Evolutionary conservation across 257 asterid species (phyloP).

Genomic region (Lantana camara): DNA sequence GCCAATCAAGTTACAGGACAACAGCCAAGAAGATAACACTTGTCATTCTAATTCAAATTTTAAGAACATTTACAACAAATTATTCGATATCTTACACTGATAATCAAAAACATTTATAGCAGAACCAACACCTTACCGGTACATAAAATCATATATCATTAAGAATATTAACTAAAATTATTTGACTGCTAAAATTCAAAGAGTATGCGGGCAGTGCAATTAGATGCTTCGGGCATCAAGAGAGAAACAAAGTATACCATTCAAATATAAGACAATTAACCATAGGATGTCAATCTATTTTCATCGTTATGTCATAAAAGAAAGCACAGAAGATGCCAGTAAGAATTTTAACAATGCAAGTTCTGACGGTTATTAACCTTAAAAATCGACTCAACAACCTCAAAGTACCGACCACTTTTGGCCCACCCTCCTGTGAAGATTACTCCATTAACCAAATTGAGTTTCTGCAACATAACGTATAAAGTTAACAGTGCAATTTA

Average conservation of each 20-base stretch:
- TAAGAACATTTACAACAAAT: background rate
- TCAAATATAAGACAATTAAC: constrained; percentile 17
- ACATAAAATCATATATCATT: constrained; percentile 2
- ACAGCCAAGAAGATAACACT: background rate
- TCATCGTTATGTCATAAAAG: constrained; percentile 8
- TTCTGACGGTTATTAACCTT: constrained; percentile 53
- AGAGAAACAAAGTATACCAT: background rate
- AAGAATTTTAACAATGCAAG: constrained; percentile 2
- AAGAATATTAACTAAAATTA: constrained; percentile 1
- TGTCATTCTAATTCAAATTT: background rate
- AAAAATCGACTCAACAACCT: constrained; percentile 65
- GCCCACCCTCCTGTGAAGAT: constrained; percentile 94
- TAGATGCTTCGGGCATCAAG: constrained; percentile 10
- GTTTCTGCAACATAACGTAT: constrained; percentile 65
- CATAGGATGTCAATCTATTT: background rate
- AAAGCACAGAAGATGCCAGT: background rate
- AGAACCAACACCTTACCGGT: no score
- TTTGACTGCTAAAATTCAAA: constrained; percentile 8
- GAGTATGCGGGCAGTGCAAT: background rate
- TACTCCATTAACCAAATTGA: constrained; percentile 83
- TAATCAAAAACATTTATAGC: no score
- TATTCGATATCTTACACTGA: background rate
- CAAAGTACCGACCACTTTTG: constrained; percentile 67
- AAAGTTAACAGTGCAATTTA: constrained; percentile 22
- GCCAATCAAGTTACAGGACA: background rate